Percentiles rank a stretch among this genome's conserved stretches.
Conservation (phyloP, 31 red algal genomes). For the Odonthalia washingtoniensis region DNA sequence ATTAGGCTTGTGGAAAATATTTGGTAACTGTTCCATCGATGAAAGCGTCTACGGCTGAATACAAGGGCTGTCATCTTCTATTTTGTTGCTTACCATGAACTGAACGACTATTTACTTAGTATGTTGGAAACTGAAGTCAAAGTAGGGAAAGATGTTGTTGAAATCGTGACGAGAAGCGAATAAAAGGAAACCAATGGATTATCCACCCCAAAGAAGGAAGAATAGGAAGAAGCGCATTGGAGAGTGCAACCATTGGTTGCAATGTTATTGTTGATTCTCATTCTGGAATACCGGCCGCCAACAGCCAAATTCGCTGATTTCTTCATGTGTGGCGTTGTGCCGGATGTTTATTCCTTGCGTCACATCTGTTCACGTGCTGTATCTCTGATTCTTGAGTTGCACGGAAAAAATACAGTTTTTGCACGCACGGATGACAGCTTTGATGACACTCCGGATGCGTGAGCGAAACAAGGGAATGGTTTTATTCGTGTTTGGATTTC, state of each 20-base stretch:
- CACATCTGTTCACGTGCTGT: slow-evolving; percentile 70
- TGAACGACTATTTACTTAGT: slow-evolving; percentile 59
- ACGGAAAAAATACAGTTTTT: too few relatives aligned
- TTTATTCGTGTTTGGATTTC: too few relatives aligned
- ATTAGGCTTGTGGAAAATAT: slow-evolving; percentile 56
- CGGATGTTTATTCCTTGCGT: slow-evolving; percentile 78
- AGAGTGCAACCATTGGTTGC: slow-evolving; percentile 77
- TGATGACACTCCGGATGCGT: too few relatives aligned
- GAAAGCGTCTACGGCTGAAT: slow-evolving; percentile 7
- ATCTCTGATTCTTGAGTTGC: slow-evolving; percentile 71
- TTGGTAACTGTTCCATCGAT: slow-evolving; percentile 4
- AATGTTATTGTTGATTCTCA: slow-evolving; percentile 68
- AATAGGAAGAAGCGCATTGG: slow-evolving; percentile 85
- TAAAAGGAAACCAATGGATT: too few relatives aligned
- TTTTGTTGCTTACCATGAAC: slow-evolving; percentile 50
- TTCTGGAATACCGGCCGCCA: slow-evolving; percentile 63
- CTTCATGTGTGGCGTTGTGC: slow-evolving; percentile 69
- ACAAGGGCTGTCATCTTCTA: slow-evolving; percentile 25
- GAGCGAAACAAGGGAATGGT: too few relatives aligned
- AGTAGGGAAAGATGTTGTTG: too few relatives aligned
- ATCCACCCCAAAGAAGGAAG: too few relatives aligned
- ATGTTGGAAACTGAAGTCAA: too few relatives aligned
- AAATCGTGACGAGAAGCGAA: too few relatives aligned
- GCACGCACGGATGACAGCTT: too few relatives aligned
- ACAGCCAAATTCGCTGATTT: slow-evolving; percentile 66